Conservation (phyloP, 306 rosid genomes). For the Lotus japonicus region DNA sequence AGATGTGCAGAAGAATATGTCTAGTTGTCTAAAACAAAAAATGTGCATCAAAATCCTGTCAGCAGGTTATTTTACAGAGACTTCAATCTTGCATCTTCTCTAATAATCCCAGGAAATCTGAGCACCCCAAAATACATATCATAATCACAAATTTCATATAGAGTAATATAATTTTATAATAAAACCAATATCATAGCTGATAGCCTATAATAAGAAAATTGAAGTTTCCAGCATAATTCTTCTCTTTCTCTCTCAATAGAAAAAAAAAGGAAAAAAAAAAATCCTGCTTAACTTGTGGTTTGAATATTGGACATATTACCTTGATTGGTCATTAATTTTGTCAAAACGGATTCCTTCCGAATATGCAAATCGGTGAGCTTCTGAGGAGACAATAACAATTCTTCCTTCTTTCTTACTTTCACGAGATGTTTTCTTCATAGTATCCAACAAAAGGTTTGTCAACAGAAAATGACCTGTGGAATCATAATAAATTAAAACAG, state of each 20-base stretch:
- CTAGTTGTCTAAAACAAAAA: not conserved
- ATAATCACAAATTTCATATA: not conserved
- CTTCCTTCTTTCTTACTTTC: constrained; percentile 70
- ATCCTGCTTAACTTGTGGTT: not conserved
- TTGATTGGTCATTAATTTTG: constrained; percentile 54
- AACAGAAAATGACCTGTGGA: constrained; percentile 83
- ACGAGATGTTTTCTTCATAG: constrained; percentile 67
- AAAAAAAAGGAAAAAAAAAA: not conserved
- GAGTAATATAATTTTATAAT: not conserved
- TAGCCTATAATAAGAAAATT: not conserved
- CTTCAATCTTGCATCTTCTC: not conserved
- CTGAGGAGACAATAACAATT: constrained; percentile 75
- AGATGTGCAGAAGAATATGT: not conserved
- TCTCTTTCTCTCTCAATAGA: not conserved
- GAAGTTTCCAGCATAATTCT: not conserved
- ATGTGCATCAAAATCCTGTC: constrained; percentile 4
- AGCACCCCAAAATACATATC: not conserved
- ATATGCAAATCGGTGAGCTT: constrained; percentile 56
- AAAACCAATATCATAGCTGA: not conserved
- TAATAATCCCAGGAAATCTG: not conserved
- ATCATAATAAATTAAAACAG: not conserved
- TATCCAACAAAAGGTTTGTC: constrained; percentile 78
- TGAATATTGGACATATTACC: constrained; percentile 37
- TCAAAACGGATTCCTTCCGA: constrained; percentile 73
- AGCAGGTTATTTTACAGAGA: not conserved